Evolutionary conservation across 1,284 basidiomycete genomes (phyloP).

Genomic region (Cryptococcus jaspeensis): DNA sequence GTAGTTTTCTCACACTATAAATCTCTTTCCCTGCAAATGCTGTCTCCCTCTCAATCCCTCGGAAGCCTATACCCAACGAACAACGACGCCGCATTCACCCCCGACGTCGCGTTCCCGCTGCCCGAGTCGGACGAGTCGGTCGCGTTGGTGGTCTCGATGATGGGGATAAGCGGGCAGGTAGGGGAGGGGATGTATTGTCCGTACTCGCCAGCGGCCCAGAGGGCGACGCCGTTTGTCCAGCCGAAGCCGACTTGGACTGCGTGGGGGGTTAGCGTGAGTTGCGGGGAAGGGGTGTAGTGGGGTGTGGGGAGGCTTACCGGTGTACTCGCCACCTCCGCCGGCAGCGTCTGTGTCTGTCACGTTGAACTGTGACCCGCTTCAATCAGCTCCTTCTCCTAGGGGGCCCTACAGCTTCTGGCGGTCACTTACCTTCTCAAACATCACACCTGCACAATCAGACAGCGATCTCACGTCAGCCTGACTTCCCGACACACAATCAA

Average conservation of each 20-base stretch:
- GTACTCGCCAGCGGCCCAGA: constrained; percentile 72
- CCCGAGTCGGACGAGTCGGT: constrained; percentile 1
- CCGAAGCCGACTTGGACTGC: constrained; percentile 53
- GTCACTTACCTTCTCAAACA: constrained; percentile 72
- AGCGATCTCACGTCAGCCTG: constrained; percentile 6
- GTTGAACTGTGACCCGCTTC: constrained; percentile 42
- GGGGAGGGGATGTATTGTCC: constrained; percentile 65
- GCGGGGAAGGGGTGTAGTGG: not conserved
- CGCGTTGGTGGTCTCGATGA: constrained; percentile 31
- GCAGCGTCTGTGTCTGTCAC: constrained; percentile 72
- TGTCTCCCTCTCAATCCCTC: constrained; percentile 7
- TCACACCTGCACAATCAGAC: constrained; percentile 55
- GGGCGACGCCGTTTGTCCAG: constrained; percentile 83
- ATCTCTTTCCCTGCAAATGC: not conserved
- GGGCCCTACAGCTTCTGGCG: not conserved
- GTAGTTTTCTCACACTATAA: not conserved
- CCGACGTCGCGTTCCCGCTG: constrained; percentile 8
- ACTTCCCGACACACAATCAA: not conserved
- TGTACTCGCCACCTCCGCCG: constrained; percentile 82
- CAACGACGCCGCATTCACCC: constrained; percentile 1
- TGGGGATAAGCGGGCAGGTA: constrained; percentile 62
- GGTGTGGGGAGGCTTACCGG: constrained; percentile 50
- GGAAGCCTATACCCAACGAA: constrained; percentile 20
- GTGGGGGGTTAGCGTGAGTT: constrained; percentile 54
- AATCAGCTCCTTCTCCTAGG: not conserved